Evolutionary conservation across 495 filamentous ascomycete species (phyloP), one percentile per base, ranked within the genome.

Genomic region (Chlorociboria aeruginascens): DNA sequence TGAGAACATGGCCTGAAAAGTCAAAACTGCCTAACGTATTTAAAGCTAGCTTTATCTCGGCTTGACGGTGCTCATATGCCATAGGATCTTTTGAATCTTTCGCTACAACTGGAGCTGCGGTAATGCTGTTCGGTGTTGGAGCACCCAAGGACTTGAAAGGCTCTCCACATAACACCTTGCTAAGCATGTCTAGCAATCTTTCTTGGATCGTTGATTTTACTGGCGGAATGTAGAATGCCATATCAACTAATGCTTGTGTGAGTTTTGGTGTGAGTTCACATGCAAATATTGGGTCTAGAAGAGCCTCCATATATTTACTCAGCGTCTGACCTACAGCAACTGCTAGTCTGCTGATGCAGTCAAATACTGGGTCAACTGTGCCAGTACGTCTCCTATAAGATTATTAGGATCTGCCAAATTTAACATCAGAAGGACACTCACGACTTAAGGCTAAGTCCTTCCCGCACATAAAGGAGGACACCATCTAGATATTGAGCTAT

Each of bases 171-270:
- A 99, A 77, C 28, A 95, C 87, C 54, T 87, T 81, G 66, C 92
- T 96, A 6, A 99, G 72, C 78, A 97, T 86, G 59, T 99, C 85
- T 30, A 99, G 76, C 32, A 99, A 72, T 49, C 86, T 82, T 51
- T 95, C 89, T 61, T 99, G 92, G 35, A 99, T 96, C 9, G 75
- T 86, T 28, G 81, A 73, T 63, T 94, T 90, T 52, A 95, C 83
- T 1, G 93, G 92, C 0, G 92, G 90, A 42, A 99, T 94, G 61
- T 97, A 97, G 60, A 96, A 92, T 35, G 92, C 89, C 85, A 99
- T 94, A 60, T 97, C 92, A 16, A 96, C 88, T 42, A 99, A 69
- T 11, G 92, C 92, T 61, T 97, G 89, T 0, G 87, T 95, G 14
- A 99, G 74, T 43, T 92, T 86, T 52, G 86, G 83, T 46, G 85